Percentiles rank a stretch among this genome's conserved stretches.
Conservation (phyloP, 352 stramenopile genomes). For the Thalassiosira hispida region DNA sequence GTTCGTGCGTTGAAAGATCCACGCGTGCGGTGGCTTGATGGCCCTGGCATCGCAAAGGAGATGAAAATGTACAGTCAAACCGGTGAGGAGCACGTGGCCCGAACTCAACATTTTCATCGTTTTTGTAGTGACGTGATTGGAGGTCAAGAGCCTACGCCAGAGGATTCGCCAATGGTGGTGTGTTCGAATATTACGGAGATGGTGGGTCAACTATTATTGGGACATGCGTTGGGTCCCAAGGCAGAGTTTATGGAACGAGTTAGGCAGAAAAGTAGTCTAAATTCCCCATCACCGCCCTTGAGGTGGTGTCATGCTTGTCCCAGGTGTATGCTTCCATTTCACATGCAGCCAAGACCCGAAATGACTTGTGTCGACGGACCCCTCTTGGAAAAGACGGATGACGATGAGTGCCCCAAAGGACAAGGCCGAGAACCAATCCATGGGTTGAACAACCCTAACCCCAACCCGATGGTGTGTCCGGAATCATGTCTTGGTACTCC, state of each 20-base stretch:
- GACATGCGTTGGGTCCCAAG: conserved; percentile 34
- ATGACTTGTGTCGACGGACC: conserved; percentile 36
- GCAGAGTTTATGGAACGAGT: conserved; percentile 2
- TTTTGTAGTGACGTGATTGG: conserved; percentile 1
- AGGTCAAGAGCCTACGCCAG: not conserved
- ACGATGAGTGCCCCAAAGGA: not conserved
- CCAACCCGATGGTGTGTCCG: conserved; percentile 20
- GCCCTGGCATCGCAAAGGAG: conserved; percentile 40
- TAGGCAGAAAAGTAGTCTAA: not conserved
- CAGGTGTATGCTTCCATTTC: conserved; percentile 36
- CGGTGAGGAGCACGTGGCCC: conserved; percentile 20
- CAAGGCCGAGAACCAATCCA: not conserved
- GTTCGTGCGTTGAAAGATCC: conserved; percentile 26
- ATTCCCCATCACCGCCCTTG: not conserved
- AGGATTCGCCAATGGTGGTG: conserved; percentile 37
- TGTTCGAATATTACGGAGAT: conserved; percentile 53
- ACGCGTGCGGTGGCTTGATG: conserved; percentile 47
- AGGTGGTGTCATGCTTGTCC: conserved; percentile 39
- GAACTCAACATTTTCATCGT: conserved; percentile 56
- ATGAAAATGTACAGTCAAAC: conserved; percentile 43
- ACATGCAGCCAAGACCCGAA: conserved; percentile 29
- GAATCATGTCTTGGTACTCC: conserved; percentile 16
- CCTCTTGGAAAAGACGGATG: conserved; percentile 13
- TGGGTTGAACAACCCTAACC: not conserved
- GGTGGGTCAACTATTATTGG: conserved; percentile 37